A percentile compares a stretch with the other conserved stretches of the same genome.
Conservation (phyloP, 768 basidiomycete genomes). For the Russula foetens region DNA sequence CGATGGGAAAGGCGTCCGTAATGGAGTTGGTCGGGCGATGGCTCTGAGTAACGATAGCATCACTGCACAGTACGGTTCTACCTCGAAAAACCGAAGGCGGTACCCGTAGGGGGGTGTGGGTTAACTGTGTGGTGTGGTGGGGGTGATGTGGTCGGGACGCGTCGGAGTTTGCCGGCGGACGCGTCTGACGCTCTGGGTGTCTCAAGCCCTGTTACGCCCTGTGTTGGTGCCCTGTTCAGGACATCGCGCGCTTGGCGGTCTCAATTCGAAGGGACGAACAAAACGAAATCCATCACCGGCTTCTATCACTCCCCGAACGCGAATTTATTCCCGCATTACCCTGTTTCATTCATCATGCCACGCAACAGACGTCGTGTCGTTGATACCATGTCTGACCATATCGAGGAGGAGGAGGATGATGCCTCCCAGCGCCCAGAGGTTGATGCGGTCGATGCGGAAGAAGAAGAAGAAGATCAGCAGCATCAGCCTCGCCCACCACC, state of each 20-base stretch:
- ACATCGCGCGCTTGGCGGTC: too few species aligned
- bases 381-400: slow-evolving; percentile 46
- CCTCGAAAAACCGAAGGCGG: too few species aligned
- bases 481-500: slow-evolving; percentile 30
- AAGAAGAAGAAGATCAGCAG: slow-evolving; percentile 29
- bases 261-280: too few species aligned
- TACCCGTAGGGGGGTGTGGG: too few species aligned
- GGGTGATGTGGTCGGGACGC: background rate
- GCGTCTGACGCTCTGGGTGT: background rate
- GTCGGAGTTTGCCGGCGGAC: slow-evolving; percentile 8
- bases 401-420: slow-evolving; percentile 46
- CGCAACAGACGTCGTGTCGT: slow-evolving; percentile 36
- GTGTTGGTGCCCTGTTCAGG: too few species aligned
- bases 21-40: slow-evolving; percentile 5
- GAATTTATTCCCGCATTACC: background rate
- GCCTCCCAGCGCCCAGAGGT: slow-evolving; percentile 29
- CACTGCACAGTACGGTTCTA: background rate
- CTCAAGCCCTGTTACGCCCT: too few species aligned
- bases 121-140: background rate
- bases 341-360: slow-evolving; percentile 25
- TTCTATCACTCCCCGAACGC: background rate
- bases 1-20: background rate
- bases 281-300: background rate
- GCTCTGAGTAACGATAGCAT: slow-evolving; percentile 12
- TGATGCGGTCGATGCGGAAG: slow-evolving; percentile 37